Evolutionary conservation across 2,329 filamentous ascomycete genomes (phyloP), one percentile per base, ranked within the genome.

Genomic region (Fusarium drepaniforme): DNA sequence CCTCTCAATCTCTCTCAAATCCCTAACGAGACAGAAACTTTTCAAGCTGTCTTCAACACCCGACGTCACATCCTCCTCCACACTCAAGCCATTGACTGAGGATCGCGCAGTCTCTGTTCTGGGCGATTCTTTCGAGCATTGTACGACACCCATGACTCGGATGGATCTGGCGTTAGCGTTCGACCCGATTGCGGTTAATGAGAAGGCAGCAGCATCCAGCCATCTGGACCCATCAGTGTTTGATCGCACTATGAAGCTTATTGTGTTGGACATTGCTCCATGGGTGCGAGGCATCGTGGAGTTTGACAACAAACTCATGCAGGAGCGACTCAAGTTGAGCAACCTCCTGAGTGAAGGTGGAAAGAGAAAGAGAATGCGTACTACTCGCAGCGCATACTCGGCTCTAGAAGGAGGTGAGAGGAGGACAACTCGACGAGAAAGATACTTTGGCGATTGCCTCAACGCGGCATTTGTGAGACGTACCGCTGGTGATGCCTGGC

Each of bases 241-340:
- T 75, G 95, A 98, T 77, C 90, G 93, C 51, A 91, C 91, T 0
- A 85, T 93, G 77, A 81, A 83, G 1, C 86, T 92, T 23, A 90
- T 98, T 37, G 88, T 90, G 0, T 85, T 92, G 15, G 97, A 99
- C 73, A 86, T 98, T 3, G 96, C 95, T 0, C 97, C 97, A 0
- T 98, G 94, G 81, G 90, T 98, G n/a, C 93, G 97, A 13, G 88
- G 89, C 42, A 98, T 99, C 70, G 91, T 96, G 3, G 88, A 91
- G 0, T 93, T 93, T 79, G 96, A 98, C 77, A 85, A 91, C 23
- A 88, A 87, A 1, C 88, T 97, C 1, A 93, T 95, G 78, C 86
- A 90, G 71, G 90, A 94, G 73, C 90, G 94, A 13, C 81, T 90
- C 9, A 88, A 88, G 21, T 82, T 94, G 12, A 91, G 90, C 74